Conservation (phyloP, 768 basidiomycete genomes). For the Tylopilus balloui region DNA sequence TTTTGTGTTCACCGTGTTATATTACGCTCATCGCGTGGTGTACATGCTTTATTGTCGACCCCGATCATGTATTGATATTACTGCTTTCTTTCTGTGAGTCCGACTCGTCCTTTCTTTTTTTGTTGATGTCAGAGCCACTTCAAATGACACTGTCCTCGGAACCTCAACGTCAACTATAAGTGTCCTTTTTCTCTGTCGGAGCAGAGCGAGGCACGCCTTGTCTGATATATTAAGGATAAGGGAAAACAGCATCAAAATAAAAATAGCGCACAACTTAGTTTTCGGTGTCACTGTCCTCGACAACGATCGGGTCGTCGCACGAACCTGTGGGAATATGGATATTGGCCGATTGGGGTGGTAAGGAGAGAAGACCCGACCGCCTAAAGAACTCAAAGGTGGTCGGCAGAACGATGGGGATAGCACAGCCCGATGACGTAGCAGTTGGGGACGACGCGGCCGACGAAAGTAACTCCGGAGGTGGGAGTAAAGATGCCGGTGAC, state of each 20-base stretch:
- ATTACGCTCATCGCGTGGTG: no score
- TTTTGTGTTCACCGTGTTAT: no score
- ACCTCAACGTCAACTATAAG: no score
- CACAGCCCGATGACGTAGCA: neutral
- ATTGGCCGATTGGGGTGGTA: conserved; percentile 1
- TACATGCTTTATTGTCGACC: no score
- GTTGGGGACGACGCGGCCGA: neutral
- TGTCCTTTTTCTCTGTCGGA: no score
- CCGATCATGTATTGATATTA: no score
- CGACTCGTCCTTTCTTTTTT: no score
- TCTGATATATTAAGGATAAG: neutral
- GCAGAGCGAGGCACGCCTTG: no score
- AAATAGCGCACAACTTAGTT: conserved; percentile 3
- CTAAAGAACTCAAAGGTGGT: neutral
- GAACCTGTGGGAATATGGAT: conserved; percentile 11
- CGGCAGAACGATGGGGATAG: neutral
- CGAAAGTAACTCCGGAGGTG: neutral
- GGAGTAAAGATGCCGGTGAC: neutral
- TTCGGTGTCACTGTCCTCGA: conserved; percentile 21
- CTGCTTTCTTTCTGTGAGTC: no score
- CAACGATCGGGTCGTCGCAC: conserved; percentile 20
- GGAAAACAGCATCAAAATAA: neutral
- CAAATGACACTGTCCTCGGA: no score
- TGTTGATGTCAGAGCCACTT: no score
- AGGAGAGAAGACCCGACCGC: conserved; percentile 5